Evolutionary conservation across 2,329 filamentous ascomycete species (phyloP).

Genomic region (Boeremia lycopersici): DNA sequence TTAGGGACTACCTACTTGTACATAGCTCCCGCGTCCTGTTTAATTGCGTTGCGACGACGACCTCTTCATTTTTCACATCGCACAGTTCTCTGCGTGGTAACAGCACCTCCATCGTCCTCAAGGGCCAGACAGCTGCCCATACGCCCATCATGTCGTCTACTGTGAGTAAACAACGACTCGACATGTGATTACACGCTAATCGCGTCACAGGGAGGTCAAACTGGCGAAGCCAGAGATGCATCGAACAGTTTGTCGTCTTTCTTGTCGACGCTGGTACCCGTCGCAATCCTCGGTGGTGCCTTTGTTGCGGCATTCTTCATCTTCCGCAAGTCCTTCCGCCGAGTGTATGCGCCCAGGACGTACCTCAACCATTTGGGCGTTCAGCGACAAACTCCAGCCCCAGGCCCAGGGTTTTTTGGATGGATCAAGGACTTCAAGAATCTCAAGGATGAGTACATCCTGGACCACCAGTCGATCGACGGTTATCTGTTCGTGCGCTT

Average conservation of each 20-base stretch:
- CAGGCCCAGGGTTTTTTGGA: slow-evolving; percentile 54
- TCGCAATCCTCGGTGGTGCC: slow-evolving; percentile 34
- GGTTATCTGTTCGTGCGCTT: slow-evolving; percentile 56
- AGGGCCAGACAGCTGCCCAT: slow-evolving; percentile 15
- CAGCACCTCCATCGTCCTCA: slow-evolving; percentile 2
- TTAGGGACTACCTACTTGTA: slow-evolving; percentile 20
- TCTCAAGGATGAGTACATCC: slow-evolving; percentile 53
- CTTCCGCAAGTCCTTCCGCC: slow-evolving; percentile 50
- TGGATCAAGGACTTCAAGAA: slow-evolving; percentile 58
- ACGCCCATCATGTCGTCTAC: slow-evolving; percentile 32
- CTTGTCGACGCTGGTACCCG: slow-evolving; percentile 43
- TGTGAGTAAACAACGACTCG: slow-evolving; percentile 16
- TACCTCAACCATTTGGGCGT: slow-evolving; percentile 52
- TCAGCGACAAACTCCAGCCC: slow-evolving; percentile 55
- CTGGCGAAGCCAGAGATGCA: slow-evolving; percentile 26
- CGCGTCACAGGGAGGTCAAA: slow-evolving; percentile 27
- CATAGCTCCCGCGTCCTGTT: slow-evolving; percentile 25
- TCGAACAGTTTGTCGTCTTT: slow-evolving; percentile 57
- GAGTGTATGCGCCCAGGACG: slow-evolving; percentile 54
- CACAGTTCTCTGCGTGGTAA: slow-evolving; percentile 11
- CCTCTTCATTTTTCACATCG: slow-evolving; percentile 13
- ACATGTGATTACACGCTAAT: slow-evolving; percentile 1
- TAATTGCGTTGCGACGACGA: slow-evolving; percentile 22
- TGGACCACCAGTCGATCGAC: slow-evolving; percentile 57
- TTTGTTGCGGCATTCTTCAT: slow-evolving; percentile 50